These are phyloP conservation scores for Brassica napus DNA, from an alignment of 345 rosid genomes.

Conservation along the genomic window DNA sequence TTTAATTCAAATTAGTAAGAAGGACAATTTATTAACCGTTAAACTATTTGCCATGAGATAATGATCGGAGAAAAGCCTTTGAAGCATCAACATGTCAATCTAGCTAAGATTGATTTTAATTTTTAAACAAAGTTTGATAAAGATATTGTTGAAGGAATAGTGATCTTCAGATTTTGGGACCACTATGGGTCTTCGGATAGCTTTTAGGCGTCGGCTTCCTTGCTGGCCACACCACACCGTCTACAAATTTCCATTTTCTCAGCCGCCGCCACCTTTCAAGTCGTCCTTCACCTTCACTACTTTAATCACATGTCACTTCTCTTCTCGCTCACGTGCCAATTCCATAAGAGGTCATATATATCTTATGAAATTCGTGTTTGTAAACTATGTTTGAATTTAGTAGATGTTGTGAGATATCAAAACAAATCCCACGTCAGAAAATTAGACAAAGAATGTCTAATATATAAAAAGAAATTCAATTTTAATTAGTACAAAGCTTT, in stretches of 20 bases:
- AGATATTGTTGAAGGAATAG: conserved; percentile 19
- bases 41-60: background rate
- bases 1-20: background rate
- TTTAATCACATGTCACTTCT: conserved; percentile 23
- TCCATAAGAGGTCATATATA: conserved; percentile 12
- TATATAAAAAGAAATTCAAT: no score
- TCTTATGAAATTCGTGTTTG: conserved; percentile 4
- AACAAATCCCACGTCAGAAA: no score
- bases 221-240: conserved; percentile 32
- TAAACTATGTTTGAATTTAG: background rate
- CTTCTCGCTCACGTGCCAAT: conserved; percentile 28
- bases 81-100: conserved; percentile 1
- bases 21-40: background rate
- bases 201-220: conserved; percentile 36
- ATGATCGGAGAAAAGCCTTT: background rate
- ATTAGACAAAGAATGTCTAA: no score
- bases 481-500: no score
- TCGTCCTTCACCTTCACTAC: conserved; percentile 16
- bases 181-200: conserved; percentile 29
- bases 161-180: conserved; percentile 35
- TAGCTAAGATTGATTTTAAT: conserved; percentile 5
- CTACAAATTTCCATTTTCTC: conserved; percentile 18
- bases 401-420: background rate
- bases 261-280: conserved; percentile 29
- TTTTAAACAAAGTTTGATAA: background rate